Conservation (phyloP, 805 yeast species). For the Sporopachydermia lactativora region DNA sequence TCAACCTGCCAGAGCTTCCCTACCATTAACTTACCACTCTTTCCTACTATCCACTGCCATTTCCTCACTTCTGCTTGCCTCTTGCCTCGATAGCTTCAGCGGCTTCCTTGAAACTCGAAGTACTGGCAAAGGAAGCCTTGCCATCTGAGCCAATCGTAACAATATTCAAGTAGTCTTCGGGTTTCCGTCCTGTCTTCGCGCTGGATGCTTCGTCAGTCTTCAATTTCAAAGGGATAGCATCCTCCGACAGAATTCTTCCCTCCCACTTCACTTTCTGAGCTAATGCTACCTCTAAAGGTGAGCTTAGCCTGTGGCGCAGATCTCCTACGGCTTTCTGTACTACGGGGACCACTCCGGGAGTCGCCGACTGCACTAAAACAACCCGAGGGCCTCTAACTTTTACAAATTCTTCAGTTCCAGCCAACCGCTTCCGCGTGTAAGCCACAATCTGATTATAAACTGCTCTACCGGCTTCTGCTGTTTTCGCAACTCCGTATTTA, state of each 20-base stretch:
- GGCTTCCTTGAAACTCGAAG: not conserved
- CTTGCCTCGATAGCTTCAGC: not conserved
- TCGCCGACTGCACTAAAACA: constrained; percentile 9
- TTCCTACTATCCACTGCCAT: constrained; percentile 11
- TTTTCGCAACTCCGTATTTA: not conserved
- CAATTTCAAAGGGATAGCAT: not conserved
- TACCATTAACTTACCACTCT: no score
- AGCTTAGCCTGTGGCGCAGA: not conserved
- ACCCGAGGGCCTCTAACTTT: constrained; percentile 2
- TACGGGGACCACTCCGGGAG: constrained; percentile 5
- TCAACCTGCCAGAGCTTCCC: no score
- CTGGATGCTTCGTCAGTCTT: not conserved
- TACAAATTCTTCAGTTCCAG: constrained; percentile 3
- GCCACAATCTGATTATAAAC: not conserved
- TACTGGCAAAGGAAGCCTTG: not conserved
- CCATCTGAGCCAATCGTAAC: not conserved
- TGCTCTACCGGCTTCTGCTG: not conserved
- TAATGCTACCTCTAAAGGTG: not conserved
- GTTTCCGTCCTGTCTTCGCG: not conserved
- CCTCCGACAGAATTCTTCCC: not conserved
- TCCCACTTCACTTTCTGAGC: not conserved
- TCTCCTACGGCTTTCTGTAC: not conserved
- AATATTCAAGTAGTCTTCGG: not conserved
- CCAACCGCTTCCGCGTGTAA: not conserved
- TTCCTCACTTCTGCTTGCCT: not conserved